Evolutionary conservation across 805 yeast species (phyloP).

Genomic region (Metschnikowia picachoensis): DNA sequence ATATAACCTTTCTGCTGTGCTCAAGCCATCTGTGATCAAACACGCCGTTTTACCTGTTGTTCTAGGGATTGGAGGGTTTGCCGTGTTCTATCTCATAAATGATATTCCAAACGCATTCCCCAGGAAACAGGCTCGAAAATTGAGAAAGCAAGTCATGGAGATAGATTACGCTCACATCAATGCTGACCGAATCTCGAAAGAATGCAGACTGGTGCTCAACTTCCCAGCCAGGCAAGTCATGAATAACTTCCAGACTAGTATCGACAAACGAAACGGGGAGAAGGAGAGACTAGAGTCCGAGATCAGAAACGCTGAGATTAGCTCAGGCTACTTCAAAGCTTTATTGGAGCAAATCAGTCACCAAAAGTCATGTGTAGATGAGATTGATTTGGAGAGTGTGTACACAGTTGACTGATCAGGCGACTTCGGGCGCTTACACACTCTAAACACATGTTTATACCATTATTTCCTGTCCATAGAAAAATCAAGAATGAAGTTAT

Average conservation of each 20-base stretch:
- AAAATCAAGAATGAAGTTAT: neutral
- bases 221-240: constrained; percentile 82
- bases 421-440: neutral
- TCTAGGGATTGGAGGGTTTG: constrained; percentile 47
- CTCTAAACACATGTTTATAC: neutral
- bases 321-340: constrained; percentile 51
- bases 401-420: constrained; percentile 34
- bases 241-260: constrained; percentile 57
- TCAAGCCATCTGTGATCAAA: constrained; percentile 38
- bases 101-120: constrained; percentile 92
- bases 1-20: constrained; percentile 31
- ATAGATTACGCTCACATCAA: constrained; percentile 78
- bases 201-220: constrained; percentile 74
- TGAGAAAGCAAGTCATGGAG: constrained; percentile 56
- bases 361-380: constrained; percentile 40
- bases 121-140: constrained; percentile 70
- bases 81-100: constrained; percentile 58
- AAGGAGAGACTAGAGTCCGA: constrained; percentile 52
- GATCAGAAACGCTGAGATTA: constrained; percentile 52
- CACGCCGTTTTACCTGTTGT: constrained; percentile 53
- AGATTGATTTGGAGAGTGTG: constrained; percentile 42
- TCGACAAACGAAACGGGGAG: constrained; percentile 57
- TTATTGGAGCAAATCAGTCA: constrained; percentile 42
- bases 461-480: constrained; percentile 2
- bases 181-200: constrained; percentile 74